phyloP scores from a whole-genome alignment of 2,329 filamentous ascomycete species.

The Penicillium sp. region DNA sequence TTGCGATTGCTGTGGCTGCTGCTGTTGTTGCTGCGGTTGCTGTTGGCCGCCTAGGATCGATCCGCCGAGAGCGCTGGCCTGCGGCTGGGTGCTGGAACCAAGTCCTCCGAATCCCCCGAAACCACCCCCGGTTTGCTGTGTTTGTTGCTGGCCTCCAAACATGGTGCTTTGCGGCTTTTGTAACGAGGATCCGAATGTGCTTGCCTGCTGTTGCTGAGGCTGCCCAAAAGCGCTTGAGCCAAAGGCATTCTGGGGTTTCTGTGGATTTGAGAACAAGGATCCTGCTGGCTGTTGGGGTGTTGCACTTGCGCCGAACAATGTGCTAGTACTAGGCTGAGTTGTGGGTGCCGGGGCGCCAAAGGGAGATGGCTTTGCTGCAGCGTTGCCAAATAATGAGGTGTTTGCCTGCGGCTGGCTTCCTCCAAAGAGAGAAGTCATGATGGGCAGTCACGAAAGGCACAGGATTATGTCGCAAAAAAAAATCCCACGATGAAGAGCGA shows the following conservation, averaged over 20 bases:
- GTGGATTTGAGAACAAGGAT: constrained; percentile 30
- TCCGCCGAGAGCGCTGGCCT: constrained; percentile 29
- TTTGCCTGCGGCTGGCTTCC: constrained; percentile 23
- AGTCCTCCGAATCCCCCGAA: constrained; percentile 41
- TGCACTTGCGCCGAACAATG: constrained; percentile 33
- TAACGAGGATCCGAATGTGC: constrained; percentile 28
- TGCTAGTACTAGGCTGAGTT: constrained; percentile 26
- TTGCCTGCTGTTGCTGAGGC: constrained; percentile 21
- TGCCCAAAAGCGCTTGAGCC: constrained; percentile 18
- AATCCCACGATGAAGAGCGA: constrained; percentile 15
- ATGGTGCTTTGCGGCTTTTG: constrained; percentile 29
- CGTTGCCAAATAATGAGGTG: constrained; percentile 29
- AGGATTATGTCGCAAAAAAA: constrained; percentile 15
- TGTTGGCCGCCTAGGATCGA: constrained; percentile 29
- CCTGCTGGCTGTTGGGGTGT: constrained; percentile 31
- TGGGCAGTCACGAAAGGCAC: constrained; percentile 13
- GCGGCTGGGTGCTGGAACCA: constrained; percentile 29
- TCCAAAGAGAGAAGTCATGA: constrained; percentile 42
- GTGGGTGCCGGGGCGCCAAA: constrained; percentile 37
- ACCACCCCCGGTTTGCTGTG: constrained; percentile 21
- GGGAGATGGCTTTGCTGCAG: constrained; percentile 35
- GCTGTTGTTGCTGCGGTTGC: constrained; percentile 29
- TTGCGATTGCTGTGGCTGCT: constrained; percentile 40
- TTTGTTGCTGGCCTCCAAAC: constrained; percentile 25
- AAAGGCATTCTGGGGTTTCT: constrained; percentile 16